A percentile compares a stretch with the other conserved stretches of the same genome.
These are phyloP conservation scores for Lasiosphaeria hispida DNA, from an alignment of 495 filamentous ascomycete species.

Conservation along the genomic window DNA sequence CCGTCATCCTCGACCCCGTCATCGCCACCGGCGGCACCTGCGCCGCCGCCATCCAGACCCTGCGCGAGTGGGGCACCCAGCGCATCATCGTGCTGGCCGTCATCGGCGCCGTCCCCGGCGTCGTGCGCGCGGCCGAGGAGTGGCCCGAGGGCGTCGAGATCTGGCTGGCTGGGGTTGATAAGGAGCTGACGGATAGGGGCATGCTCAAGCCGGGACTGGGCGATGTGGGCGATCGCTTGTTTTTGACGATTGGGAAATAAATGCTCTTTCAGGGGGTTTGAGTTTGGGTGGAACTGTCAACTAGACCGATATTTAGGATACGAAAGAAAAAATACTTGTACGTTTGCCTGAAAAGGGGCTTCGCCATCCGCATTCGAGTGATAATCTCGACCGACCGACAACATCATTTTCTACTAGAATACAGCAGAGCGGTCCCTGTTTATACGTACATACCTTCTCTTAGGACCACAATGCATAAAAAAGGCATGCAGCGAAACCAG, in stretches of 20 bases:
- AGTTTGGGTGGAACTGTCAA: not conserved
- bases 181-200: constrained; percentile 64
- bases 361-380: too few relatives aligned
- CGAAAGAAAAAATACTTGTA: too few relatives aligned
- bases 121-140: constrained; percentile 65
- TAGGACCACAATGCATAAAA: too few relatives aligned
- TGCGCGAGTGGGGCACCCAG: constrained; percentile 86
- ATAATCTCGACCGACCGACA: too few relatives aligned
- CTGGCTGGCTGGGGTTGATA: constrained; percentile 80
- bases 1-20: constrained; percentile 85
- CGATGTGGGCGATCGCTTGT: constrained; percentile 90
- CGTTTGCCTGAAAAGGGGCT: too few relatives aligned
- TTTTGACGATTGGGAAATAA: constrained; percentile 89
- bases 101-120: constrained; percentile 64
- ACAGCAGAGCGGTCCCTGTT: too few relatives aligned
- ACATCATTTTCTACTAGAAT: too few relatives aligned
- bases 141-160: constrained; percentile 75
- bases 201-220: constrained; percentile 92
- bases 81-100: constrained; percentile 77
- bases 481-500: too few relatives aligned
- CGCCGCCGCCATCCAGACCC: constrained; percentile 82
- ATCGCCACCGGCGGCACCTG: constrained; percentile 92
- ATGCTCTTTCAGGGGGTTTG: not conserved
- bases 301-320: too few relatives aligned
- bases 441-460: too few relatives aligned